Conservation (phyloP, 2,329 filamentous ascomycete genomes). For the Xylariaceae sp. region DNA sequence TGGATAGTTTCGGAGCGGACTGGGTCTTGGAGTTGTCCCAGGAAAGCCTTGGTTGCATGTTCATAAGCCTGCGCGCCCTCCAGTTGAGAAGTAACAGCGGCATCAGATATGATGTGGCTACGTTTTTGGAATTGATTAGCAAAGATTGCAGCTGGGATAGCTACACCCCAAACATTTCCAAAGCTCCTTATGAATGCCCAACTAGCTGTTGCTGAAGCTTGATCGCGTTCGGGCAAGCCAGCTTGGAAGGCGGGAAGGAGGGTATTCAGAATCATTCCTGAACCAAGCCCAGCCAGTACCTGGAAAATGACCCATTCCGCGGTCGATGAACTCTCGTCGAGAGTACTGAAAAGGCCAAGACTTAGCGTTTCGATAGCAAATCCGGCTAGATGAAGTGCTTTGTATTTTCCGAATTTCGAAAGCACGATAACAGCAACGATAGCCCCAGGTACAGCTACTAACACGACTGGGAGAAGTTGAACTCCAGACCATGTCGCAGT, state of each 20-base stretch:
- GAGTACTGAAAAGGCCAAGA: constrained; percentile 45
- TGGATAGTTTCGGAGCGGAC: constrained; percentile 37
- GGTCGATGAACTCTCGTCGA: constrained; percentile 35
- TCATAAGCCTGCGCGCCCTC: constrained; percentile 28
- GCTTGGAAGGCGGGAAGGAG: constrained; percentile 47
- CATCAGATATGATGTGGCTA: neutral
- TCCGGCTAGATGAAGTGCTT: constrained; percentile 32
- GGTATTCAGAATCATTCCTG: constrained; percentile 46
- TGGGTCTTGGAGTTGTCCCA: constrained; percentile 20
- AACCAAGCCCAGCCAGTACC: constrained; percentile 43
- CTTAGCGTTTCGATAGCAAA: constrained; percentile 41
- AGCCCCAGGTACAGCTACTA: neutral
- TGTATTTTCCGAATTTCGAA: constrained; percentile 29
- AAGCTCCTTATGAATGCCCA: constrained; percentile 47
- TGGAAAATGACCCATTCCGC: constrained; percentile 45
- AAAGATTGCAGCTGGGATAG: constrained; percentile 45
- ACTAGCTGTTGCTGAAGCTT: constrained; percentile 40
- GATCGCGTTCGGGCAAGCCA: constrained; percentile 34
- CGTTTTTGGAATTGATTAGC: too few species aligned
- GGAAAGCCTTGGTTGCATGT: constrained; percentile 27
- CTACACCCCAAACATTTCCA: constrained; percentile 48
- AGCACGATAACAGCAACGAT: constrained; percentile 25
- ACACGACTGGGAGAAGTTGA: constrained; percentile 30
- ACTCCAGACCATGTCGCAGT: constrained; percentile 28
- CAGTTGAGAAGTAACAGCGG: constrained; percentile 15